These are phyloP conservation scores for Clitoria ternatea DNA, from an alignment of 306 rosid genomes.

Conservation along the genomic window DNA sequence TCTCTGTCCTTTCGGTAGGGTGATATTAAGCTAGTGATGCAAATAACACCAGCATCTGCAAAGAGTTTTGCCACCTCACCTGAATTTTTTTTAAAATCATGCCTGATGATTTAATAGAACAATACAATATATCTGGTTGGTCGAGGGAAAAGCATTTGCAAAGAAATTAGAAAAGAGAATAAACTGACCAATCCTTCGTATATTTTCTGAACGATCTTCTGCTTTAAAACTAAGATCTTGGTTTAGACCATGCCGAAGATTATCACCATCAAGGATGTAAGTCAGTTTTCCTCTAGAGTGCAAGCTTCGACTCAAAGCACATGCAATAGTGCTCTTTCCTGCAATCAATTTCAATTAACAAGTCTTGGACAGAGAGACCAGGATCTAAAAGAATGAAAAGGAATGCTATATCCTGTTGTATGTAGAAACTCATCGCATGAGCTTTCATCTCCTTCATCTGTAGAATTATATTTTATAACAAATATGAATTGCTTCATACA, in stretches of 20 bases:
- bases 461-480: not conserved
- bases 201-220: constrained; percentile 93
- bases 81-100: constrained; percentile 31
- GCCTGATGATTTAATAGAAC: not conserved
- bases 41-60: constrained; percentile 95
- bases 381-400: not conserved
- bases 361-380: constrained; percentile 3
- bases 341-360: constrained; percentile 21
- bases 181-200: constrained; percentile 79
- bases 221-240: constrained; percentile 82
- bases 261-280: constrained; percentile 95
- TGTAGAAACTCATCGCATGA: constrained; percentile 1
- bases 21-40: constrained; percentile 90
- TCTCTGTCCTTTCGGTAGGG: constrained; percentile 88
- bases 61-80: constrained; percentile 98
- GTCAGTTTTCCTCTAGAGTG: constrained; percentile 72
- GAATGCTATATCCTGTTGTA: constrained; percentile 2
- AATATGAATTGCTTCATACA: constrained; percentile 20
- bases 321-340: constrained; percentile 97
- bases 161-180: not conserved
- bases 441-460: constrained; percentile 18
- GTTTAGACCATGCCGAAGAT: constrained; percentile 91
- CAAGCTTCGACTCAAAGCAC: constrained; percentile 79
- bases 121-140: not conserved
- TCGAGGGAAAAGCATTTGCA: not conserved